Conservation (phyloP, 2,329 filamentous ascomycete species). For the Didymella pinodella region DNA sequence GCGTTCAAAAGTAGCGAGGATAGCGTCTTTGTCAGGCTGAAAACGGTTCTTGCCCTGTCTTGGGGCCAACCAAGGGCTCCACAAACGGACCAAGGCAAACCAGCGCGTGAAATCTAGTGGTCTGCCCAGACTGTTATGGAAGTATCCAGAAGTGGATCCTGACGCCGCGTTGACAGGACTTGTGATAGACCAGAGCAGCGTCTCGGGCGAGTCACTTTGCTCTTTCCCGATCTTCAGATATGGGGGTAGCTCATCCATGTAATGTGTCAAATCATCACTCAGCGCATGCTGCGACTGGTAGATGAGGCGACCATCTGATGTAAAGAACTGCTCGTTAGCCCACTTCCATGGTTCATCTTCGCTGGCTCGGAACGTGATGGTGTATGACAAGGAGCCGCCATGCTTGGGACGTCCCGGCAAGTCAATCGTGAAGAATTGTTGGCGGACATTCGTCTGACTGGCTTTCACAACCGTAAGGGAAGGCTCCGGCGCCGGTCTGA, state of each 20-base stretch:
- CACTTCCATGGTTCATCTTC: slow-evolving; percentile 70
- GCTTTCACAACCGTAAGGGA: slow-evolving; percentile 36
- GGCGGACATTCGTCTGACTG: slow-evolving; percentile 24
- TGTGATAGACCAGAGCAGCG: slow-evolving; percentile 74
- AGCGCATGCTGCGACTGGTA: slow-evolving; percentile 54
- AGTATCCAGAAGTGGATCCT: slow-evolving; percentile 65
- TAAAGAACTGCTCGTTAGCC: slow-evolving; percentile 70
- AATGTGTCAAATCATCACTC: slow-evolving; percentile 58
- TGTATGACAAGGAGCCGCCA: slow-evolving; percentile 66
- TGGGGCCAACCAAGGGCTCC: slow-evolving; percentile 87
- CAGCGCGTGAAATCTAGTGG: slow-evolving; percentile 74
- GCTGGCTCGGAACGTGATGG: slow-evolving; percentile 70
- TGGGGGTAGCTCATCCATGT: slow-evolving; percentile 66
- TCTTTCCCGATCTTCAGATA: slow-evolving; percentile 63
- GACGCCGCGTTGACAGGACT: slow-evolving; percentile 63
- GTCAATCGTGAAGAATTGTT: slow-evolving; percentile 63
- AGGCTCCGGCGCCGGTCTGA: slow-evolving; percentile 56
- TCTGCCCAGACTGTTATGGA: slow-evolving; percentile 66
- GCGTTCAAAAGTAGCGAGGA: slow-evolving; percentile 80
- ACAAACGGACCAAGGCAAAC: slow-evolving; percentile 82
- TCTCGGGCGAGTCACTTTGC: slow-evolving; percentile 71
- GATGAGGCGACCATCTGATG: slow-evolving; percentile 69
- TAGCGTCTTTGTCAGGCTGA: slow-evolving; percentile 75
- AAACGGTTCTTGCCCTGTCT: slow-evolving; percentile 77
- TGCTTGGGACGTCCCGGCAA: slow-evolving; percentile 58